Conservation (phyloP, 2,329 filamentous ascomycete species). For the Botrytis fragariae region DNA sequence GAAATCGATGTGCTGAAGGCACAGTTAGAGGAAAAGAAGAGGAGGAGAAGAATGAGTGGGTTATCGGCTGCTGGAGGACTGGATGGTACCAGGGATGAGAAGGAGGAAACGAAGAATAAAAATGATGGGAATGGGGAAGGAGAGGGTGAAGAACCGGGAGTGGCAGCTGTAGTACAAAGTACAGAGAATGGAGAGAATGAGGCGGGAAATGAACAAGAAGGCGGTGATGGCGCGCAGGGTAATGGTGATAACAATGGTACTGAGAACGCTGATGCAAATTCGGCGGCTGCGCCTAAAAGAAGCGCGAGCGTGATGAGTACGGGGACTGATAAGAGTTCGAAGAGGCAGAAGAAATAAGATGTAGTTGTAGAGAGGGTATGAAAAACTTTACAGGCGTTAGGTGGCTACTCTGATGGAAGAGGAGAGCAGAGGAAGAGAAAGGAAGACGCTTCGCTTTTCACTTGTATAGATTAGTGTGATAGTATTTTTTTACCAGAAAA, state of each 20-base stretch:
- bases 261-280: background rate
- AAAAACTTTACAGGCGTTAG: background rate
- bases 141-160: background rate
- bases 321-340: conserved; percentile 58
- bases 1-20: conserved; percentile 63
- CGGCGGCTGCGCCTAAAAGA: conserved; percentile 58
- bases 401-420: background rate
- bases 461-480: conserved; percentile 1
- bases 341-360: conserved; percentile 47
- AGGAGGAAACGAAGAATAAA: conserved; percentile 47
- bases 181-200: conserved; percentile 43
- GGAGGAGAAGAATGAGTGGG: conserved; percentile 45
- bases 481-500: background rate
- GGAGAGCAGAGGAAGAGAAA: background rate
- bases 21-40: conserved; percentile 48
- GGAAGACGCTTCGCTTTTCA: background rate
- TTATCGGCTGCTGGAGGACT: conserved; percentile 14
- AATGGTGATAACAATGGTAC: background rate
- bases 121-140: conserved; percentile 48
- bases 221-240: conserved; percentile 45
- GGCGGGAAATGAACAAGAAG: background rate
- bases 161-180: background rate
- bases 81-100: conserved; percentile 38
- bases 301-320: conserved; percentile 79
- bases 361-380: background rate